phyloP scores from a whole-genome alignment of 306 rosid genomes.

The Heteromeles arbutifolia region DNA sequence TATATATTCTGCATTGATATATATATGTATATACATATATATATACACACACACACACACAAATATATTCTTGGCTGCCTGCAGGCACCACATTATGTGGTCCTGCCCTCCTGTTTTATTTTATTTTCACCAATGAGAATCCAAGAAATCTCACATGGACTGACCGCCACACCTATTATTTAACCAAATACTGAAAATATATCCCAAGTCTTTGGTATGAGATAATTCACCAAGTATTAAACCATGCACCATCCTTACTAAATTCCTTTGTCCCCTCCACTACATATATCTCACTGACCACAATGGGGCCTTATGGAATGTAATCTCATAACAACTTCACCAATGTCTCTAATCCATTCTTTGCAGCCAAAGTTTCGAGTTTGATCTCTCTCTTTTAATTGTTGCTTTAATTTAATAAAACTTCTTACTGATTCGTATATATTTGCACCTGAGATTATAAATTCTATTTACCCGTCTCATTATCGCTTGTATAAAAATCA shows the following conservation, averaged over 20 bases:
- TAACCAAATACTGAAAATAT: not conserved
- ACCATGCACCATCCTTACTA: not conserved
- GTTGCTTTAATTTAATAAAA: too few relatives aligned
- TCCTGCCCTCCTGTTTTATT: not conserved
- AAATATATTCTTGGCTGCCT: not conserved
- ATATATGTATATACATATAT: too few relatives aligned
- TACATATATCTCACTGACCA: not conserved
- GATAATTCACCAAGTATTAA: not conserved
- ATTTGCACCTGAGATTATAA: too few relatives aligned
- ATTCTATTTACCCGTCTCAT: too few relatives aligned
- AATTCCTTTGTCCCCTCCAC: not conserved
- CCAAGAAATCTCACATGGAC: constrained; percentile 13
- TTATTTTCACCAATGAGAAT: not conserved
- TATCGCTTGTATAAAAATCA: too few relatives aligned
- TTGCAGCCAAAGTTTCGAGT: too few relatives aligned
- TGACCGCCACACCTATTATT: not conserved
- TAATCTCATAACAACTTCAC: not conserved
- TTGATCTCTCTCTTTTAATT: too few relatives aligned
- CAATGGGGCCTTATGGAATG: not conserved
- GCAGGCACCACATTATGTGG: not conserved
- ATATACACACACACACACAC: not conserved
- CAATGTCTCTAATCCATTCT: not conserved
- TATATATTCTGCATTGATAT: not conserved
- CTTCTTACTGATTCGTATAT: too few relatives aligned
- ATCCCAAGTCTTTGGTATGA: not conserved